Base-by-base conservation (phyloP, 139 green algal species). In the Gonium pectorale region DNA sequence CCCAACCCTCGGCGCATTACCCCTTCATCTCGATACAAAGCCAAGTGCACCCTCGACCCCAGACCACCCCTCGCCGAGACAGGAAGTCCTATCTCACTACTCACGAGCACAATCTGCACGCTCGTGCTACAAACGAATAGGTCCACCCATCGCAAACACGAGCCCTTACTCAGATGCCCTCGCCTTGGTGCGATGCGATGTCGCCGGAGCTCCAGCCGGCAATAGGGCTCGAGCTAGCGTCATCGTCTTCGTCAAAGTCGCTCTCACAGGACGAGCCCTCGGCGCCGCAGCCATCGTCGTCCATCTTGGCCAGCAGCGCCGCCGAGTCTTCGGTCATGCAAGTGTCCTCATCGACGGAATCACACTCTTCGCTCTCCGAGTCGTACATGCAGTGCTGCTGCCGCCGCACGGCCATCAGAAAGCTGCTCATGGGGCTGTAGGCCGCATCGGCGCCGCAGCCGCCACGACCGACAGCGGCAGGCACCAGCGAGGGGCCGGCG, bases 281-380 rank as follows among this genome's bases (percentile, higher is more conserved):
- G 24, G 24, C n/a, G 13, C 26, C 17, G 26, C 37, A 46, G 21
- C 4, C 74, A 7, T 67, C 46, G 5, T 85, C 79, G 63, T 84
- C 63, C 62, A 84, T 84, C 46, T 84, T 74, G 35, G 62, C 78
- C 33, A 84, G 78, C 17, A 84, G 60, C 24, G 62, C 78, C 0
- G 62, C 78, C 5, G 78, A 74, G 59, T 82, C 75, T 33, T 82
- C 75, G 7, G 75, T 86, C 69, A 81, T 68, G 17, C 44, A 84
- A 2, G 41, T 41, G n/a, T 60, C 78, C 41, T 78, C 81, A 68
- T 60, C 67, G 35, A 82, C 63, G 11, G 75, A 82, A 37, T 81
- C 67, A 40, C 40, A 70, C 40, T 79, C 60, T 35, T 49, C 77
- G 43, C 79, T 56, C 37, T 69, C 79, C 8, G 38, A 60, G 29